Evolutionary conservation across 2,329 filamentous ascomycete genomes (phyloP).

Genomic region (Aspergillus vadensis): DNA sequence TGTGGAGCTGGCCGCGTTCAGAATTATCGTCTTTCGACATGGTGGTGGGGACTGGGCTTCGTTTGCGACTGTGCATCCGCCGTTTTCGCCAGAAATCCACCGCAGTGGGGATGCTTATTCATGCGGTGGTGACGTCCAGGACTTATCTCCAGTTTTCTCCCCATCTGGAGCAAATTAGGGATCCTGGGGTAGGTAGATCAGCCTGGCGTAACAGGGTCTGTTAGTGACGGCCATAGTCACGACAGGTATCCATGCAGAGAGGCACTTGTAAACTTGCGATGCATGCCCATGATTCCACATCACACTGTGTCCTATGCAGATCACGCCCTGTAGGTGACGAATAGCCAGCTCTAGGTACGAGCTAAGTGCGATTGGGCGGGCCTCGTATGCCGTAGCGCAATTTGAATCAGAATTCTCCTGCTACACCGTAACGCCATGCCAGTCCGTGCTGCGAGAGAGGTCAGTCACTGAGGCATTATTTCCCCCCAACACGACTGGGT

Average conservation of each 20-base stretch:
- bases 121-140: background rate
- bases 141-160: background rate
- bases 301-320: background rate
- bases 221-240: too few relatives aligned
- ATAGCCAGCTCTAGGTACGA: background rate
- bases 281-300: background rate
- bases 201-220: too few relatives aligned
- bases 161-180: background rate
- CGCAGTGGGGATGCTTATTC: background rate
- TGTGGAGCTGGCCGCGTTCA: background rate
- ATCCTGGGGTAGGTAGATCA: background rate
- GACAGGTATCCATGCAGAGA: background rate
- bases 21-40: background rate
- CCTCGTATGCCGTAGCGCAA: background rate
- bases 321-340: background rate
- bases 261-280: background rate
- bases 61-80: background rate
- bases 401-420: background rate
- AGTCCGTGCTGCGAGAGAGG: background rate
- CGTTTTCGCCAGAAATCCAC: background rate
- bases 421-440: background rate
- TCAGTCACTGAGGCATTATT: too few relatives aligned
- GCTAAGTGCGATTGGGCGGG: background rate
- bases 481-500: background rate
- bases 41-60: background rate